Base-by-base conservation (phyloP, 371 early-diverging fungal genomes). In the Dipsacomyces acuminosporus region DNA sequence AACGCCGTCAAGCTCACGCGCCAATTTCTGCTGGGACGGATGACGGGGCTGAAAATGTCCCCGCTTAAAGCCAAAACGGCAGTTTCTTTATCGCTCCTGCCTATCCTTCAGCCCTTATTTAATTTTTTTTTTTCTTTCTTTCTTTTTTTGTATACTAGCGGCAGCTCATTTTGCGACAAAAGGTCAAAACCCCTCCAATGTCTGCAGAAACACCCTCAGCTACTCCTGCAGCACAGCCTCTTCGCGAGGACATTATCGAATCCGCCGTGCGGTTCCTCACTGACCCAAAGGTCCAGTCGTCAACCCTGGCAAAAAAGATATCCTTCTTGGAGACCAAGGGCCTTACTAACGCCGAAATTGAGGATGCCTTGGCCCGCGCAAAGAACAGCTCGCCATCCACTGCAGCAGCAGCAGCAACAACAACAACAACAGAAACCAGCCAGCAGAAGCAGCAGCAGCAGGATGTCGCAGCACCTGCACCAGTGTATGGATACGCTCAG, bases 271-370 rank as follows among this genome's bases (percentile, higher is more conserved):
- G 87, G 34, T 98, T 98, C 72, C 81, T 98, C 30, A 71, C 77
- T 30, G 96, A 96, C 72, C 90, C 96, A 41, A 91, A 94, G 69
- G 96, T 96, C 8, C 88, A 89, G 69, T 75, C 84, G 2, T 84
- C 91, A 14, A 80, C 96, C 8, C 74, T 96, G 36, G 87, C 90
- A 35, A 94, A 94, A 64, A 86, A 89, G 54, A 79, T 94, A 15
- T 84, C 94, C 23, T 98, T 98, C 65, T 81, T 98, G 35, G 93
- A 96, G 67, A 83, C 87, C 33, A 98, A 98, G 77, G 97, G 97
- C 1, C 77, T 98, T 65, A 90, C 91, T 17, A 75, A 83, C 8
- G 87, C 81, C 17, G 98, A 98, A 74, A 94, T 98, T 57, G 88
- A 95, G 56, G 87, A 82, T 46, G 98, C 98, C 11, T 75, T 98